Base-by-base conservation (phyloP, 208 protist genomes). In the Trypanosoma platydactyli region DNA sequence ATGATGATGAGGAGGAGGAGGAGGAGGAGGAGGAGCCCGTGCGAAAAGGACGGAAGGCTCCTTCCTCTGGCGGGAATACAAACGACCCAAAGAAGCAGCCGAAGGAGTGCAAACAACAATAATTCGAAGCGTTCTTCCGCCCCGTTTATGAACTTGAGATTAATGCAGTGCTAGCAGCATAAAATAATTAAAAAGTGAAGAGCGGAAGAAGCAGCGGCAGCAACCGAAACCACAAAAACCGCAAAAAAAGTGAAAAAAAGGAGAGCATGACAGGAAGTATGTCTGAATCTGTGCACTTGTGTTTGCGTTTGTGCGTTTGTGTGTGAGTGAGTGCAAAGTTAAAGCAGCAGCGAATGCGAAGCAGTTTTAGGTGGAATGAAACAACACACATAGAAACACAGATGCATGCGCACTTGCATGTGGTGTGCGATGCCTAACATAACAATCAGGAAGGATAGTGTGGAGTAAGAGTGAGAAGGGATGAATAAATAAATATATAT, bases 1-100 rank as follows among this genome's bases (percentile, higher is more conserved):
- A 92, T 11, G 85, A 92, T 1, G 77, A 89, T 18, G 84, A 92
- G 3, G 88, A 94, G 7, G 67, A 80, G 9, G 58, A 81, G 6
- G 52, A 81, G n/a, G 59, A 74, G n/a, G 68, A 75, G 5, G 61
- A 30, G 30, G 20, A 61, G 30, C 52, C 52, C 6, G 29, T 44
- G 1, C 40, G 11, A 3, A 42, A 45, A 15, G 68, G 68, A 20
- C 52, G 42, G 5, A 53, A 30, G 16, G n/a, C 33, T 27, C 60
- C 54, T 20, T 46, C 20, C 24, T 7, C 41, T 22, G 61, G 59
- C 33, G 58, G 52, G 9, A 41, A 29, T 16, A 33, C 22, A 40
- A 13, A 44, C 4, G 5, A 18, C 15, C 48, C 3, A 6, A 15
- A 16, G 15, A 15, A 9, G n/a, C 49, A 53, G 24, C 13, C 12